A percentile compares a stretch with the other conserved stretches of the same genome.
Conservation (phyloP, 1,284 basidiomycete species). For the Sparassis latifolia region DNA sequence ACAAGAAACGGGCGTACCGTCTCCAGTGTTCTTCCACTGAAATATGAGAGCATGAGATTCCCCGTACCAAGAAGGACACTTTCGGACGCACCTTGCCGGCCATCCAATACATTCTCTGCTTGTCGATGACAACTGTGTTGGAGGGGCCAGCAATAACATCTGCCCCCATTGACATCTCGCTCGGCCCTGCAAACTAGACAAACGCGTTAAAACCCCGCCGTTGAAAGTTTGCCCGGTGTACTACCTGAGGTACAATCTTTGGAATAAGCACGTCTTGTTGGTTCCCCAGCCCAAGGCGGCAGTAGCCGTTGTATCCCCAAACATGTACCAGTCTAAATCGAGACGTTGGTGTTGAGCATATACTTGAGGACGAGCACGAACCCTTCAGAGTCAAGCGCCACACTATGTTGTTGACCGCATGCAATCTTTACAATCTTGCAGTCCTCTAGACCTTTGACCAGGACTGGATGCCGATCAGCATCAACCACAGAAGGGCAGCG, state of each 20-base stretch:
- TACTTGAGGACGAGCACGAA: conserved; percentile 19
- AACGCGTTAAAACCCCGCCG: conserved; percentile 3
- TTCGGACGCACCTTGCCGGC: conserved; percentile 59
- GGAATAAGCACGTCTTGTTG: conserved; percentile 78
- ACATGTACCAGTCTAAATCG: conserved; percentile 63
- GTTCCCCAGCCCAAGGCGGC: conserved; percentile 76
- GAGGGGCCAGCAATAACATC: conserved; percentile 77
- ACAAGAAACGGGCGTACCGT: conserved; percentile 46
- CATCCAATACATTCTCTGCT: conserved; percentile 79
- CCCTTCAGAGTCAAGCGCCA: conserved; percentile 78
- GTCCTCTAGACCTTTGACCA: conserved; percentile 64
- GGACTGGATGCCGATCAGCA: conserved; percentile 36
- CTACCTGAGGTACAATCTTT: conserved; percentile 68
- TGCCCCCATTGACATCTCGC: conserved; percentile 55
- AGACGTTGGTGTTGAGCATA: conserved; percentile 2
- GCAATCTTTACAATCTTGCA: conserved; percentile 78
- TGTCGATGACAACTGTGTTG: conserved; percentile 80
- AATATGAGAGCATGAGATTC: neutral
- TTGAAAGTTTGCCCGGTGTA: neutral
- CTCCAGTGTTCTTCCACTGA: conserved; percentile 90
- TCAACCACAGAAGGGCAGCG: conserved; percentile 7
- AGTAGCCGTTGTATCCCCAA: conserved; percentile 85
- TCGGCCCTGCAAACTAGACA: conserved; percentile 65
- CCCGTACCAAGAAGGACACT: neutral
- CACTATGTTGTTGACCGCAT: conserved; percentile 82